Evolutionary conservation across 306 rosid genomes (phyloP), one percentile per base, ranked within the genome.

Genomic region (Vigna reflexopilosa): DNA sequence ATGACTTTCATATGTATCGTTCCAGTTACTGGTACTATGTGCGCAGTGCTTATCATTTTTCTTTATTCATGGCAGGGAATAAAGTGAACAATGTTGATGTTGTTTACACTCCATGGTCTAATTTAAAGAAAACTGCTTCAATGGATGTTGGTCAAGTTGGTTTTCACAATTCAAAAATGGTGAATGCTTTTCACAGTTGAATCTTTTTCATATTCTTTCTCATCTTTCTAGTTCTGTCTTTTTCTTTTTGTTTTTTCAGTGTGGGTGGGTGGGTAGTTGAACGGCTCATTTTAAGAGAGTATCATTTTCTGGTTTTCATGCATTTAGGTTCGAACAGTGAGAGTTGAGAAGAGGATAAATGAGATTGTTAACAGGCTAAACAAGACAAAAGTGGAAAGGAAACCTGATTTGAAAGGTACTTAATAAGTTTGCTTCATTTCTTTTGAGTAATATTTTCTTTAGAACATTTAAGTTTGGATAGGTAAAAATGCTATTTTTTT

Each of bases 81-180:
- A 94, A 92, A 90, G 97, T 92, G 68, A 94, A 92, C 86, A 94
- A 92, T 55, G 67, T 92, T 13, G 98, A 94, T 82, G 97, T 94
- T 75, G 98, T 94, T 78, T 94, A 94, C 88, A 94, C 98, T 72
- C 94, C 98, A 47, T 94, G 98, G 98, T 67, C 97, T 70, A 94
- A 94, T 87, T 90, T 94, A 86, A 94, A 94, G 95, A 94, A 94
- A 89, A 88, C 97, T 61, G 89, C 97, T 47, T 92, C 98, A 9
- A 94, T 94, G 98, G 98, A 94, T 30, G 97, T 90, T 87, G 98
- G 98, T 58, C 98, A 94, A 94, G 95, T 94, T 89, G 97, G 98
- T 70, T 94, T 94, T 80, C 80, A 94, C 84, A 89, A 85, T 82
- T 4, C 95, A 6, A 94, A 92, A 87, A 90, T 82, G 91, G 98